Conservation (phyloP, 2,329 filamentous ascomycete genomes). For the Ophiosphaerella narmari region DNA sequence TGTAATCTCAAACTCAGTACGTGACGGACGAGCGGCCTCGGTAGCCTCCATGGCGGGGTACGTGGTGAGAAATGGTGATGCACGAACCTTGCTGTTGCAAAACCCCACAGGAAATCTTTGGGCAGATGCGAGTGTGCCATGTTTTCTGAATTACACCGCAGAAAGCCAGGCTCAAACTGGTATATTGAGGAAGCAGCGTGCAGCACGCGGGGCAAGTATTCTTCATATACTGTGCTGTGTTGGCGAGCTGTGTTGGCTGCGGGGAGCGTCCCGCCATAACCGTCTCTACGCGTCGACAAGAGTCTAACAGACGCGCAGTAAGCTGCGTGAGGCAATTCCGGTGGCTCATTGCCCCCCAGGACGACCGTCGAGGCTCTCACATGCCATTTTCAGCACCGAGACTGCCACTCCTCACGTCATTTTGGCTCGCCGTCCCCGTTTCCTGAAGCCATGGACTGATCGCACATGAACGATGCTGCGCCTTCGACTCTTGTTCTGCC, state of each 20-base stretch:
- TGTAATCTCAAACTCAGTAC: slow-evolving; percentile 47
- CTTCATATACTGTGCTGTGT: slow-evolving; percentile 37
- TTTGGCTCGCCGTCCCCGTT: slow-evolving; percentile 21
- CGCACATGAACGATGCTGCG: slow-evolving; percentile 28
- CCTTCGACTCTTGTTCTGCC: slow-evolving; percentile 37
- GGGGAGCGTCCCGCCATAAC: slow-evolving; percentile 45
- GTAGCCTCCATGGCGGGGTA: slow-evolving; percentile 27
- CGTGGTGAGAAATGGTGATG: slow-evolving; percentile 20
- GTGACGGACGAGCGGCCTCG: slow-evolving; percentile 6
- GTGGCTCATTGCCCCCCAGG: slow-evolving; percentile 17
- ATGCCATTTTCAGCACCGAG: slow-evolving; percentile 23
- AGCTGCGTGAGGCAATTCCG: slow-evolving; percentile 26
- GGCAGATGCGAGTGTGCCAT: slow-evolving; percentile 46
- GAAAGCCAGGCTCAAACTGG: slow-evolving; percentile 11
- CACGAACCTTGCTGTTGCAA: slow-evolving; percentile 49
- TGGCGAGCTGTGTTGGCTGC: slow-evolving; percentile 26
- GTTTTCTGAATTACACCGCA: slow-evolving; percentile 13
- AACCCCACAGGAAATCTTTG: slow-evolving; percentile 49
- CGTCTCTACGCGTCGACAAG: slow-evolving; percentile 39
- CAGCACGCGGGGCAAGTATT: slow-evolving; percentile 22
- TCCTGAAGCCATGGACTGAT: slow-evolving; percentile 19
- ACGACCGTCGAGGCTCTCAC: slow-evolving; percentile 22
- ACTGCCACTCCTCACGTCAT: slow-evolving; percentile 21
- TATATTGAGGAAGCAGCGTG: slow-evolving; percentile 6
- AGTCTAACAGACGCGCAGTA: slow-evolving; percentile 29